Base-by-base conservation (phyloP, 345 rosid genomes). In the Reutealis trisperma region DNA sequence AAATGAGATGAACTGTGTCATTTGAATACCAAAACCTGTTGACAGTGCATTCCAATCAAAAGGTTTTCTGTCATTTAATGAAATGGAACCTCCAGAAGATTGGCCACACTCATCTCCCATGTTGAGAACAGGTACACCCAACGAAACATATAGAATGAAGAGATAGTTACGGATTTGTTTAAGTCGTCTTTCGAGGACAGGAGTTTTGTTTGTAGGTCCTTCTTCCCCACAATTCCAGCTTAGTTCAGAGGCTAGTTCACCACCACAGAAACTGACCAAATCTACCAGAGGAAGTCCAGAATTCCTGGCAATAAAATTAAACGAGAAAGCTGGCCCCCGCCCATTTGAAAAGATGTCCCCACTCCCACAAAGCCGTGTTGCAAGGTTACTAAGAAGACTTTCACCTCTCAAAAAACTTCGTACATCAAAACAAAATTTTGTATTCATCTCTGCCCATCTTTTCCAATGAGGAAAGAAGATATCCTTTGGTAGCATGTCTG, bases 161-260 rank as follows among this genome's bases (percentile, higher is more conserved):
- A 96, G 83, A 82, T 87, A 92, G 81, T 92, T 96, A 0, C 96
- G 96, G 34, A 90, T 89, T 81, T 96, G 98, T 67, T 93, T 93
- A 52, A 96, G 88, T 75, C 97, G 83, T 83, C 86, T 90, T 84
- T 92, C 96, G 59, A 96, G 96, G 74, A 96, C 87, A 52, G 80
- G 81, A 44, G 87, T 77, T 67, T 87, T 86, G 73, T 73, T 87
- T 10, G 98, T 95, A 60, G 94, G 94, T 71, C 99, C 98, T 90
- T 95, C 99, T 76, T 85, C 93, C 41, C 99, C 98, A 55, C 97
- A 93, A 70, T 96, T 96, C 99, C 98, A 96, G 69, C 98, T 92
- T n/a, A 86, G 79, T 74, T 93, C 93, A n/a, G 88, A 72, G 63
- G 89, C 88, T 44, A 92, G 74, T 68, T 83, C 76, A 57, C 74